Percentiles rank a stretch among this genome's conserved stretches.
phyloP scores from a whole-genome alignment of 2,329 filamentous ascomycete genomes.

The Venturia nashicola region DNA sequence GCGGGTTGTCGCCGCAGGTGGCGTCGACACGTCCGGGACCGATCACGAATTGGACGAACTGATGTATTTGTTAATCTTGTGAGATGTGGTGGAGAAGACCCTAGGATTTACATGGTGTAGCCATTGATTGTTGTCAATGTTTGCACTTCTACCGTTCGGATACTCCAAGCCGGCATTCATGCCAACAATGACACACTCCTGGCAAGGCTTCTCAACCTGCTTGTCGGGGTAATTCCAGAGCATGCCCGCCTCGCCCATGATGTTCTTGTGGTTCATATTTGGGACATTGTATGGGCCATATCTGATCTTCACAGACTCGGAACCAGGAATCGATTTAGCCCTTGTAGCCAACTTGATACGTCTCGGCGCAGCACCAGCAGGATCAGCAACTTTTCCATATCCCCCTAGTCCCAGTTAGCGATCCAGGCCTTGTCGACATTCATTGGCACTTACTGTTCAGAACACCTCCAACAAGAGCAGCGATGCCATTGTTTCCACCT shows the following conservation, averaged over 20 bases:
- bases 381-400: constrained; percentile 2
- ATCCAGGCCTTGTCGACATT: not conserved
- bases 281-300: constrained; percentile 10
- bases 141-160: constrained; percentile 4
- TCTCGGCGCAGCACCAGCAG: not conserved
- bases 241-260: constrained; percentile 5
- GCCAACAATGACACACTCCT: constrained; percentile 7
- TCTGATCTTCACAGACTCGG: constrained; percentile 2
- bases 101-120: constrained; percentile 16
- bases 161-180: constrained; percentile 10
- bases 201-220: constrained; percentile 4
- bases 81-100: not conserved
- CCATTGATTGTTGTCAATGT: constrained; percentile 24
- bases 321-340: not conserved
- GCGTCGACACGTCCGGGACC: constrained; percentile 7
- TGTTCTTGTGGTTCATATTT: constrained; percentile 5
- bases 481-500: not conserved
- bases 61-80: not conserved
- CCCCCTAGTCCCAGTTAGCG: not conserved
- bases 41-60: constrained; percentile 7
- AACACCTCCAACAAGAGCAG: not conserved
- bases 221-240: constrained; percentile 10
- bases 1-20: constrained; percentile 3
- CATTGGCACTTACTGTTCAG: not conserved
- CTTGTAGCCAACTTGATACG: not conserved